A percentile compares a stretch with the other conserved stretches of the same genome.
These are phyloP conservation scores for Fusarium gaditjirri DNA, from an alignment of 2,329 filamentous ascomycete species.

Conservation along the genomic window DNA sequence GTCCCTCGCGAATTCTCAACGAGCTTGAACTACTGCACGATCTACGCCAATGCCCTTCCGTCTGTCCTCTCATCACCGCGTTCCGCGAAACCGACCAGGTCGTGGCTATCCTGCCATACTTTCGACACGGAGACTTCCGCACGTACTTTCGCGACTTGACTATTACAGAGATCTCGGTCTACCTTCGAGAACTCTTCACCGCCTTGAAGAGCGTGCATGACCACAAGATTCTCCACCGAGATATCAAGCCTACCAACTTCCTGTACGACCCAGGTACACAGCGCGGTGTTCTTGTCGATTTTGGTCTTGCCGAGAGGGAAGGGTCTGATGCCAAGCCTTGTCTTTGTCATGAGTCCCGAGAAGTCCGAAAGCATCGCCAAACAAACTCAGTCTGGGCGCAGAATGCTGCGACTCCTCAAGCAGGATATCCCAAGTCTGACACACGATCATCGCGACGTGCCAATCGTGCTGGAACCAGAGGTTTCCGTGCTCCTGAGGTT, in stretches of 20 bases:
- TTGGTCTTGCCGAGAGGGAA: slow-evolving; percentile 91
- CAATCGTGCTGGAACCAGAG: slow-evolving; percentile 93
- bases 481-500: slow-evolving; percentile 96
- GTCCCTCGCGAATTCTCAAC: slow-evolving; percentile 91
- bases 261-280: slow-evolving; percentile 85
- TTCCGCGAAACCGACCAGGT: slow-evolving; percentile 96
- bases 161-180: slow-evolving; percentile 85
- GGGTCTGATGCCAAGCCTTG: slow-evolving; percentile 83
- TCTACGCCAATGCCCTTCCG: slow-evolving; percentile 81
- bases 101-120: slow-evolving; percentile 93
- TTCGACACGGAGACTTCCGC: slow-evolving; percentile 93
- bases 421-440: slow-evolving; percentile 89
- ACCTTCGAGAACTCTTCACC: slow-evolving; percentile 88
- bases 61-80: slow-evolving; percentile 97
- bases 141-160: slow-evolving; percentile 94
- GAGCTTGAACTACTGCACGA: slow-evolving; percentile 94
- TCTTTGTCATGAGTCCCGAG: slow-evolving; percentile 75
- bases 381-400: slow-evolving; percentile 68
- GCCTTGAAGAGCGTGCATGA: slow-evolving; percentile 86
- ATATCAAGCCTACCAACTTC: slow-evolving; percentile 98
- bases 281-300: slow-evolving; percentile 95
- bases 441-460: slow-evolving; percentile 87
- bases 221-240: slow-evolving; percentile 87
- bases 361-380: slow-evolving; percentile 70
- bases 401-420: slow-evolving; percentile 60